Conservation (phyloP, 2,329 filamentous ascomycete genomes). For the Cladophialophora immunda region DNA sequence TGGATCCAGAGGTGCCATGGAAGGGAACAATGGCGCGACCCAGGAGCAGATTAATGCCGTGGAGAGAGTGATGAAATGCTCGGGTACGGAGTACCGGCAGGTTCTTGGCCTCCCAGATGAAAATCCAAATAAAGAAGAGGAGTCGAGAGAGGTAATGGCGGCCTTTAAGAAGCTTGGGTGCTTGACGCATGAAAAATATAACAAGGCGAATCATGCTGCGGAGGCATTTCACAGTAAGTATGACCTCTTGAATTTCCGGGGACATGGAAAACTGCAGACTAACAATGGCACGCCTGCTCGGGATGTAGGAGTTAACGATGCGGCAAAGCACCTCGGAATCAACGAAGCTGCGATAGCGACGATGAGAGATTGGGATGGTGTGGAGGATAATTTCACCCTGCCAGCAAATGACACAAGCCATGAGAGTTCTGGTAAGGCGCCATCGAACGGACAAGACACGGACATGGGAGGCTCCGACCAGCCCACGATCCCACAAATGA, state of each 20-base stretch:
- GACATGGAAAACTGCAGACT: slow-evolving; percentile 13
- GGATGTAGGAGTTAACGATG: slow-evolving; percentile 25
- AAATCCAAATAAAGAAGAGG: slow-evolving; percentile 21
- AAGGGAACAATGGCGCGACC: slow-evolving; percentile 24
- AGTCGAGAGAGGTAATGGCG: slow-evolving; percentile 19
- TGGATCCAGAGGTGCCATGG: neutral
- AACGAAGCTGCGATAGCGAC: slow-evolving; percentile 20
- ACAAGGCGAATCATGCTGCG: slow-evolving; percentile 46
- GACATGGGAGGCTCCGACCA: neutral
- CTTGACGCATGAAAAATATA: slow-evolving; percentile 32
- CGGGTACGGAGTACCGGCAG: neutral
- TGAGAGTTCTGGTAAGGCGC: slow-evolving; percentile 4
- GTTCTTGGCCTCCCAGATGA: slow-evolving; percentile 17
- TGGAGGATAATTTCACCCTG: slow-evolving; percentile 13
- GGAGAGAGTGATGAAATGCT: slow-evolving; percentile 25
- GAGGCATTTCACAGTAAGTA: slow-evolving; percentile 20
- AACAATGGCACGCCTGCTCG: slow-evolving; percentile 10
- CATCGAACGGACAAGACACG: neutral
- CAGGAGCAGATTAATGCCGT: slow-evolving; percentile 26
- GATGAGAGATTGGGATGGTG: slow-evolving; percentile 24
- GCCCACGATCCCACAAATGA: neutral
- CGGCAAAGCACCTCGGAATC: slow-evolving; percentile 20
- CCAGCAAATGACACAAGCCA: slow-evolving; percentile 16
- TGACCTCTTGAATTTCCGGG: slow-evolving; percentile 10
- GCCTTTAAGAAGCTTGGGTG: slow-evolving; percentile 15